Evolutionary conservation across 1,139 yeast genomes (phyloP), one percentile per base, ranked within the genome.

Genomic region (Kodamaea anthophila): DNA sequence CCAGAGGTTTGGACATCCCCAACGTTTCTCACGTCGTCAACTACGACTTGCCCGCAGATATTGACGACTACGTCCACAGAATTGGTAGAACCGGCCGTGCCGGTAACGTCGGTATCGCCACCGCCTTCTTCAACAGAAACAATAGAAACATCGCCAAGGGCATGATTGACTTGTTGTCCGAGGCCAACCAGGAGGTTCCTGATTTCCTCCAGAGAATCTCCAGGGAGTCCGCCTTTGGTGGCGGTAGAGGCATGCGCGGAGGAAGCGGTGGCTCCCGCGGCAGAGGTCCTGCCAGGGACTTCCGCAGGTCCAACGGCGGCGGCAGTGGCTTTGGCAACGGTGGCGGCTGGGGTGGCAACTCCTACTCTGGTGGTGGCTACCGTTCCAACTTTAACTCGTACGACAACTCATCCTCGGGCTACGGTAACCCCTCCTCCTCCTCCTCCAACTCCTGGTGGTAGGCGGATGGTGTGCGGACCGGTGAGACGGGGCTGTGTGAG

Each of bases 1-100:
- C 97, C 33, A 85, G 98, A 77, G 98, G 98, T 69, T 77, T 91
- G 59, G 98, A 91, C 77, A 91, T 91, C 71, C 97, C 98, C 58
- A 91, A 91, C 58, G 98, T 91, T 48, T 82, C 94, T 26, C 97
- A 88, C 58, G 98, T 91, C 53, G 83, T 91, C 65, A 91, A 91
- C 74, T 91, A 81, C 58, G 98, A 91, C 58, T 74, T 91, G 60
- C 98, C 98, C 55, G 72, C 85, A 55, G 97, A 91, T 62, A 84
- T 88, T 53, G 98, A 91, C 62, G 98, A 91, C 65, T 91, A 91
- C 58, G 98, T 91, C 42, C 98, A 91, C 70, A 85, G 98, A 73
- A 91, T 91, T 57, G 98, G 98, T 74, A 93, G 98, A 81, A 91
- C 98, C 52, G 98, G 98, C 65, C 94, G 98, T 79, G 98, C 98